Evolutionary conservation across 805 yeast species (phyloP).

Genomic region (Nakazawaea ambrosiae): DNA sequence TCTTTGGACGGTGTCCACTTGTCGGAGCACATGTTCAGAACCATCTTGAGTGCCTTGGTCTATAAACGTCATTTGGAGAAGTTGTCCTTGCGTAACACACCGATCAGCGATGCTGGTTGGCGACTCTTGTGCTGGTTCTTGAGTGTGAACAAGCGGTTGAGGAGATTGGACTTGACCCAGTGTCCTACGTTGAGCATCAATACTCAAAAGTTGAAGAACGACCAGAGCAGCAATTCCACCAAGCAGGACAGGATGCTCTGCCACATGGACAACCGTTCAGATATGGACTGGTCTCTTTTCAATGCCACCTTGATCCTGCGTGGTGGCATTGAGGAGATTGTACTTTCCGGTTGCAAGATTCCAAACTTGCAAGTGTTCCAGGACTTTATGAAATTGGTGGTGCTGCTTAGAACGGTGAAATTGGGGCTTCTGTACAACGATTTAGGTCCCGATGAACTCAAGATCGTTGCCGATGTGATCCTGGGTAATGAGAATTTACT

Average conservation of each 20-base stretch:
- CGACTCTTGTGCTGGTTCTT: constrained; percentile 67
- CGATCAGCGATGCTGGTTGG: constrained; percentile 73
- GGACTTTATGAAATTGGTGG: constrained; percentile 48
- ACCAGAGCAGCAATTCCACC: constrained; percentile 10
- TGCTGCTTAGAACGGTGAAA: constrained; percentile 45
- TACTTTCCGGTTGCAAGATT: constrained; percentile 71
- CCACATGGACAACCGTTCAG: constrained; percentile 52
- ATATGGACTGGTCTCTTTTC: constrained; percentile 78
- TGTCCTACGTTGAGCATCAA: constrained; percentile 43
- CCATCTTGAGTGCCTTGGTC: constrained; percentile 62
- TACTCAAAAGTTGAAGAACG: constrained; percentile 29
- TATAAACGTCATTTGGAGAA: constrained; percentile 63
- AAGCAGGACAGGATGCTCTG: constrained; percentile 39
- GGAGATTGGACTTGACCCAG: constrained; percentile 66
- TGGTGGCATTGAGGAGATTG: constrained; percentile 73
- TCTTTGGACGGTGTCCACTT: constrained; percentile 75
- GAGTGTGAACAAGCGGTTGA: constrained; percentile 50
- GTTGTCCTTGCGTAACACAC: constrained; percentile 71
- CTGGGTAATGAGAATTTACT: constrained; percentile 31
- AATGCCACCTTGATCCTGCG: constrained; percentile 61
- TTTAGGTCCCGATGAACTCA: constrained; percentile 51
- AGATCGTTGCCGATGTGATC: constrained; percentile 54
- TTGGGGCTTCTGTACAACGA: constrained; percentile 77
- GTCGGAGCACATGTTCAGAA: constrained; percentile 68
- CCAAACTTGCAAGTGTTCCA: constrained; percentile 48